Evolutionary conservation across 1,284 basidiomycete genomes (phyloP).

Genomic region (Sphagnurus paluster): DNA sequence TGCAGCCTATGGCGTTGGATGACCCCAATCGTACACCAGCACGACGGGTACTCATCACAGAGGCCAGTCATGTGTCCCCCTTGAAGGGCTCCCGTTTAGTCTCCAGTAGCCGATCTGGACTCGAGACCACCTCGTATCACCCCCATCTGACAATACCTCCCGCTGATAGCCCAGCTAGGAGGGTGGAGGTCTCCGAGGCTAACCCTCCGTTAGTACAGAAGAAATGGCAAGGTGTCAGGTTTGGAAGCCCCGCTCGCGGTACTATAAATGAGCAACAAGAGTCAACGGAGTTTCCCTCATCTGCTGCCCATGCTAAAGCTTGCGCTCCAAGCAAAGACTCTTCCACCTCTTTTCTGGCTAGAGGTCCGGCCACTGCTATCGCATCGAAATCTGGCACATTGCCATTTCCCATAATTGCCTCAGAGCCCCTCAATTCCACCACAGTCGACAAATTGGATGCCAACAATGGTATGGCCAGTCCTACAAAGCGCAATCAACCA

Average conservation of each 20-base stretch:
- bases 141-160: constrained; percentile 33
- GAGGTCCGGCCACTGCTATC: constrained; percentile 1
- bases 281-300: constrained; percentile 36
- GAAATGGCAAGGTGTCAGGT: constrained; percentile 25
- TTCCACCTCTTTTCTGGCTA: constrained; percentile 9
- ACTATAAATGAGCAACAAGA: constrained; percentile 29
- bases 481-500: constrained; percentile 14
- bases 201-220: constrained; percentile 25
- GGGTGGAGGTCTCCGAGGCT: constrained; percentile 42
- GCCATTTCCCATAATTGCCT: constrained; percentile 45
- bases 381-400: constrained; percentile 28
- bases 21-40: constrained; percentile 55
- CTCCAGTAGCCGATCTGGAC: constrained; percentile 5
- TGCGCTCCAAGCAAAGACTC: constrained; percentile 22
- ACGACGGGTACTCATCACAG: constrained; percentile 54
- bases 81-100: constrained; percentile 36
- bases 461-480: constrained; percentile 7
- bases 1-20: constrained; percentile 30
- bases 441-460: constrained; percentile 20
- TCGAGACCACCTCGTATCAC: constrained; percentile 15
- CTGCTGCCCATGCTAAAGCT: constrained; percentile 21
- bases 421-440: constrained; percentile 29
- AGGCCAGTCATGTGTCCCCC: constrained; percentile 51
- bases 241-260: constrained; percentile 27
- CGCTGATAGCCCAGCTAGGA: constrained; percentile 56